These are phyloP conservation scores for Capsicum pubescens DNA, from an alignment of 257 asterid species.

Conservation along the genomic window DNA sequence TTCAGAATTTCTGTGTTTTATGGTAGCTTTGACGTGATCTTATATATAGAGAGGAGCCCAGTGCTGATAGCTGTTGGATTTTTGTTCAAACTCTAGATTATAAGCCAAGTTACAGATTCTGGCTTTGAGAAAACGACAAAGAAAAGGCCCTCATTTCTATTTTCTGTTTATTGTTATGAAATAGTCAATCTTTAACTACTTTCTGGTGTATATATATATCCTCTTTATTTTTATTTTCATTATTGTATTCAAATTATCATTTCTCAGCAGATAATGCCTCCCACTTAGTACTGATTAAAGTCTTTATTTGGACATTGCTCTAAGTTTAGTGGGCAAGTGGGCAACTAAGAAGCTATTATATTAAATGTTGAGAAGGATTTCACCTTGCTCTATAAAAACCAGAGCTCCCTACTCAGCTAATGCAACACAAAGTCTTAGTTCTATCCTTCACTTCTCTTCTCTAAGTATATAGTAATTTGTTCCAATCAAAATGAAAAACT, in stretches of 20 bases:
- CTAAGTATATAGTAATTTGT: background rate
- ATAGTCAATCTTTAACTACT: slow-evolving; percentile 3
- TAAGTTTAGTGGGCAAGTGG: background rate
- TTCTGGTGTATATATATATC: background rate
- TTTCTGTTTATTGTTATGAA: background rate
- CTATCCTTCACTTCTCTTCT: background rate
- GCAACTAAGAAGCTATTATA: background rate
- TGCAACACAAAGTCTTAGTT: background rate
- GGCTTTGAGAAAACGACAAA: background rate
- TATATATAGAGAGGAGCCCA: background rate
- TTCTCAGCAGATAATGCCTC: background rate
- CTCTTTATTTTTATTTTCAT: too few species aligned
- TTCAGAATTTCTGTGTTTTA: background rate
- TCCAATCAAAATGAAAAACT: background rate
- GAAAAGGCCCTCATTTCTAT: background rate
- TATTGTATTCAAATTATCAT: background rate
- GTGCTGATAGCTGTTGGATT: background rate
- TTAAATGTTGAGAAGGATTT: background rate
- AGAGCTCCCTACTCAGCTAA: background rate
- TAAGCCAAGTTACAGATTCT: background rate
- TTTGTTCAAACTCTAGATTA: background rate
- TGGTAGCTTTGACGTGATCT: background rate
- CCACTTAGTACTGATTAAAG: background rate
- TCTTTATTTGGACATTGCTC: background rate
- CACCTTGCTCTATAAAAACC: background rate